A percentile compares a stretch with the other conserved stretches of the same genome.
Evolutionary conservation across 208 protist genomes (phyloP).

Genomic region (Trypanosoma theileri): DNA sequence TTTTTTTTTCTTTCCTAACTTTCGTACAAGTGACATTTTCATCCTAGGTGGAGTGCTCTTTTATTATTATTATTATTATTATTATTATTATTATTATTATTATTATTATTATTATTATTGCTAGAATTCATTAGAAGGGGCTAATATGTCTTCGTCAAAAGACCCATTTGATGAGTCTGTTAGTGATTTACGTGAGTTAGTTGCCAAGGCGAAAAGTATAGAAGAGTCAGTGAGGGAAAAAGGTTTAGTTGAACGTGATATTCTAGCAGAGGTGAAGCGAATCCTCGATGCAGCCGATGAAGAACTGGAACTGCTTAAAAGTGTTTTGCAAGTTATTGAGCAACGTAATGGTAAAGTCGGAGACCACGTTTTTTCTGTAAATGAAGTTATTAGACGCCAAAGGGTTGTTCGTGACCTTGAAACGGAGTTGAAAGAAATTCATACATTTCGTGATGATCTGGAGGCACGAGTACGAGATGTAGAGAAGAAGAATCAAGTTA

Average conservation of each 20-base stretch:
- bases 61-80: conserved; percentile 12
- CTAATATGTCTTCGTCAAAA: conserved; percentile 14
- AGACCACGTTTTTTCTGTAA: conserved; percentile 74
- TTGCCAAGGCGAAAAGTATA: conserved; percentile 50
- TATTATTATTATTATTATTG: conserved; percentile 17
- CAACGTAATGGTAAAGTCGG: conserved; percentile 65
- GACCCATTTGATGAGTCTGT: conserved; percentile 84
- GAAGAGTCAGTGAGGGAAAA: conserved; percentile 49
- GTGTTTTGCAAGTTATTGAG: conserved; percentile 64
- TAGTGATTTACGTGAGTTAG: conserved; percentile 52
- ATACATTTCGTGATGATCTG: conserved; percentile 30
- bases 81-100: conserved; percentile 20
- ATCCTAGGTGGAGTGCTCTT: neutral
- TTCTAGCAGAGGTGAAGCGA: conserved; percentile 40
- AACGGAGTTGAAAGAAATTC: conserved; percentile 42
- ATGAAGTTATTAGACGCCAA: conserved; percentile 82
- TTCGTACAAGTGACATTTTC: too few species aligned
- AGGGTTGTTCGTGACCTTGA: conserved; percentile 63
- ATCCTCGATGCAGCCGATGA: conserved; percentile 49
- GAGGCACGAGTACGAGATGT: conserved; percentile 19
- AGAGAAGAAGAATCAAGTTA: neutral
- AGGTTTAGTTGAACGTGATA: conserved; percentile 47
- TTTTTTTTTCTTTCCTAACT: neutral
- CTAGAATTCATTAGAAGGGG: neutral
- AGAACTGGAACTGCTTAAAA: conserved; percentile 52